Evolutionary conservation across 495 filamentous ascomycete genomes (phyloP).

Genomic region (Aspergillus steynii): DNA sequence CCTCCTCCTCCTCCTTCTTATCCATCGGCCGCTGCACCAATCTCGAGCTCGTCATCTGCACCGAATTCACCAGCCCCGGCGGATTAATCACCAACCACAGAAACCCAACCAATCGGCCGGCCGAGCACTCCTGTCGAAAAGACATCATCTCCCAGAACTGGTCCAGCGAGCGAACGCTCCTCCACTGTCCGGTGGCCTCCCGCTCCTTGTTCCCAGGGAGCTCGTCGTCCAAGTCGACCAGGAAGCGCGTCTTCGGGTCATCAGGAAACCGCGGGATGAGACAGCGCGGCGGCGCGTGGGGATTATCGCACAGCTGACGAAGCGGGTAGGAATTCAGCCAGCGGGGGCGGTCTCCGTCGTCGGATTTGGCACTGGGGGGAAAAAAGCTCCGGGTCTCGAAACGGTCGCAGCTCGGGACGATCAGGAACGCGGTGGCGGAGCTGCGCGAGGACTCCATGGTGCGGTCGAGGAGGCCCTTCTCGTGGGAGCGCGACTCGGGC

Average conservation of each 20-base stretch:
- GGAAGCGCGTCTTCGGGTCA: conserved; percentile 91
- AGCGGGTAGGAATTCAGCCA: conserved; percentile 64
- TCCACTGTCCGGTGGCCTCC: conserved; percentile 66
- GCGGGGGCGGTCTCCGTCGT: conserved; percentile 45
- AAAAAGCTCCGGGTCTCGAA: conserved; percentile 69
- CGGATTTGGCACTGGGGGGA: conserved; percentile 44
- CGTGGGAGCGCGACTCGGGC: conserved; percentile 40
- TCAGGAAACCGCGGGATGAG: conserved; percentile 91
- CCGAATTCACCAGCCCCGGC: conserved; percentile 38
- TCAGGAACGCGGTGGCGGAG: conserved; percentile 67
- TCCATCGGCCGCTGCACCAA: conserved; percentile 1
- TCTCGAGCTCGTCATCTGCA: conserved; percentile 38
- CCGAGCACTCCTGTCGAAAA: conserved; percentile 92
- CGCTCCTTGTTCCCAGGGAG: conserved; percentile 46
- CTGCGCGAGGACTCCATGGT: conserved; percentile 36
- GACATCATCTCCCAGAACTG: conserved; percentile 99
- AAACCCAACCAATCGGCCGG: conserved; percentile 88
- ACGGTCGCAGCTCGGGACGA: conserved; percentile 81
- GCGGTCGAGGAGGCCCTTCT: conserved; percentile 44
- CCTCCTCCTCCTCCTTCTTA: conserved; percentile 8
- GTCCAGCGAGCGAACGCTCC: conserved; percentile 74
- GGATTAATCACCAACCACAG: conserved; percentile 84
- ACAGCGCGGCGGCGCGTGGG: conserved; percentile 71
- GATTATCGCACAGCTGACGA: conserved; percentile 54
- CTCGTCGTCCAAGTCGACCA: conserved; percentile 85